A percentile compares a stretch with the other conserved stretches of the same genome.
Evolutionary conservation across 306 rosid genomes (phyloP).

Genomic region (Inga leiocalycina): DNA sequence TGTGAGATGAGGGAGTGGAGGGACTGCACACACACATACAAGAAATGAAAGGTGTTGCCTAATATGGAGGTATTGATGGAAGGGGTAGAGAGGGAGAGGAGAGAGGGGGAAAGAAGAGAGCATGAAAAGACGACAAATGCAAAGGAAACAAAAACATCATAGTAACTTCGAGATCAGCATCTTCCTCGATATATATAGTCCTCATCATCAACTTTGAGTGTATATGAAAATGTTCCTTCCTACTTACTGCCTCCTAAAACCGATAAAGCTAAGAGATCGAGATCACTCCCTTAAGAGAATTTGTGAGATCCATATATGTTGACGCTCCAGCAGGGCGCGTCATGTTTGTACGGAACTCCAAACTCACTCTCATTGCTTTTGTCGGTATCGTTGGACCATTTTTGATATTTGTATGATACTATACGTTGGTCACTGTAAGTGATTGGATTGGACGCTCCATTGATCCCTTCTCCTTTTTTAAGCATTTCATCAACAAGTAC

Average conservation of each 20-base stretch:
- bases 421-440: background rate
- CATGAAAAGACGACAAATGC: slow-evolving; percentile 49
- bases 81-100: background rate
- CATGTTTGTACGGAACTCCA: background rate
- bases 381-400: background rate
- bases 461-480: background rate
- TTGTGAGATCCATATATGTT: background rate
- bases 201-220: background rate
- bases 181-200: background rate
- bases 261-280: background rate
- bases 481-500: background rate
- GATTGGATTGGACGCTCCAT: background rate
- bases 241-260: background rate
- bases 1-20: background rate
- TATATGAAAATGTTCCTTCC: no score
- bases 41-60: background rate
- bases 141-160: background rate
- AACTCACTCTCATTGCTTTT: background rate
- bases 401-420: no score
- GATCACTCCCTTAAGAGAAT: no score
- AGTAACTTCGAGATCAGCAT: slow-evolving; percentile 16
- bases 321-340: background rate
- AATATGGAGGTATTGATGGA: slow-evolving; percentile 32
- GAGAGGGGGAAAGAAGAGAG: background rate
- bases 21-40: background rate